Percentiles rank a stretch among this genome's conserved stretches.
Conservation (phyloP, 2,329 filamentous ascomycete species). For the Coleophoma cylindrospora region DNA sequence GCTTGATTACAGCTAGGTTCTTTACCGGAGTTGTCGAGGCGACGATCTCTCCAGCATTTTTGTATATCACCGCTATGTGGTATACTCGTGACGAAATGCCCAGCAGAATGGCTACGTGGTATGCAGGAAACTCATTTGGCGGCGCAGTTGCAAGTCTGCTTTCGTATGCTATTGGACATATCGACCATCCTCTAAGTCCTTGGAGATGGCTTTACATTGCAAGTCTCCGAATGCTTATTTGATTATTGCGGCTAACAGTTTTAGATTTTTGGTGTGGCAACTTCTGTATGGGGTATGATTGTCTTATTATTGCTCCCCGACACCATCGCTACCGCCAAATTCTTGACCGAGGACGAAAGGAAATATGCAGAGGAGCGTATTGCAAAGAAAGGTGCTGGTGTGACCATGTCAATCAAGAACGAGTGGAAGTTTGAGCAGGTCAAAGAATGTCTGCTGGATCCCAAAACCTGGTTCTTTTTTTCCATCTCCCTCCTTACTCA, state of each 20-base stretch:
- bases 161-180: slow-evolving; percentile 52
- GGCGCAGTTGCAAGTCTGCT: slow-evolving; percentile 45
- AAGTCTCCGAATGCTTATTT: background rate
- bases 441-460: slow-evolving; percentile 47
- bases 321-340: slow-evolving; percentile 45
- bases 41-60: slow-evolving; percentile 42
- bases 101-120: slow-evolving; percentile 54
- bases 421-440: slow-evolving; percentile 44
- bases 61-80: slow-evolving; percentile 18
- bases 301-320: slow-evolving; percentile 44
- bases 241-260: background rate
- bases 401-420: slow-evolving; percentile 35
- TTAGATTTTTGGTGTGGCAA: slow-evolving; percentile 2
- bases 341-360: slow-evolving; percentile 49
- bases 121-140: slow-evolving; percentile 47
- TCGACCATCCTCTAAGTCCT: slow-evolving; percentile 37
- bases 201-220: slow-evolving; percentile 53
- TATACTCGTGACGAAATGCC: slow-evolving; percentile 52
- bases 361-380: slow-evolving; percentile 39
- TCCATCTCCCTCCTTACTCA: slow-evolving; percentile 46
- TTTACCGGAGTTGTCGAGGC: slow-evolving; percentile 44
- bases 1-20: slow-evolving; percentile 40
- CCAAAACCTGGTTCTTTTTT: slow-evolving; percentile 55
- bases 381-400: slow-evolving; percentile 44
- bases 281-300: slow-evolving; percentile 43